Evolutionary conservation across 2,329 filamentous ascomycete genomes (phyloP), one percentile per base, ranked within the genome.

Genomic region (Pseudogymnoascus sp.): DNA sequence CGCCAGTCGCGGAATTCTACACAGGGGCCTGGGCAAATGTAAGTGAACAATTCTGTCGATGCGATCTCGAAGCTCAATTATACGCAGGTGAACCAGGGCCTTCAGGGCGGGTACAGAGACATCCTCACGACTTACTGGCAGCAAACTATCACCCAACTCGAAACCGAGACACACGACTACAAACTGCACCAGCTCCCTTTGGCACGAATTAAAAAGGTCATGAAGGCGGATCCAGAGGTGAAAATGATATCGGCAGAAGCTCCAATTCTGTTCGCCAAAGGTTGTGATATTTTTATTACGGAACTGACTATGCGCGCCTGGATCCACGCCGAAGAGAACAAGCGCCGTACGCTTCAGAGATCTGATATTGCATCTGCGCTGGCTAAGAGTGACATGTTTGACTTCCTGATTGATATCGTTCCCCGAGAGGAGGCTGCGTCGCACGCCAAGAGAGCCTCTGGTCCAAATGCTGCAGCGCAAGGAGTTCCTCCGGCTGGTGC

Each of bases 191-290:
- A 97, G 76, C 83, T 99, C 40, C 95, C 95, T 1, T 83, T 99
- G 42, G 95, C 95, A n/a, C 89, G 95, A 62, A 99, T 99, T 80
- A 99, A 99, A 82, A 99, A 99, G 77, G 95, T 99, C 68, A 99
- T 99, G 95, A 99, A 99, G 79, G 95, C 95, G 0, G 95, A 99
- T 70, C 95, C 95, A 0, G 95, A 99, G 72, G 95, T 99, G 59
- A 99, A 99, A 81, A 99, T 99, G 95, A 99, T 99, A 67, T 97
- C 93, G 3, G 95, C 95, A 7, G 95, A 99, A 78, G 95, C 95
- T 1, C 95, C 95, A 1, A 99, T 99, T 70, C 82, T 99, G 13
- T 99, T 99, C 72, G 95, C 95, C 61, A 99, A 99, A 77, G 95
- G 93, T 38, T 97, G 95, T 77, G 95, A 99, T 74, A 97, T 97